Conservation (phyloP, 2,329 filamentous ascomycete genomes). For the Nemania serpens region DNA sequence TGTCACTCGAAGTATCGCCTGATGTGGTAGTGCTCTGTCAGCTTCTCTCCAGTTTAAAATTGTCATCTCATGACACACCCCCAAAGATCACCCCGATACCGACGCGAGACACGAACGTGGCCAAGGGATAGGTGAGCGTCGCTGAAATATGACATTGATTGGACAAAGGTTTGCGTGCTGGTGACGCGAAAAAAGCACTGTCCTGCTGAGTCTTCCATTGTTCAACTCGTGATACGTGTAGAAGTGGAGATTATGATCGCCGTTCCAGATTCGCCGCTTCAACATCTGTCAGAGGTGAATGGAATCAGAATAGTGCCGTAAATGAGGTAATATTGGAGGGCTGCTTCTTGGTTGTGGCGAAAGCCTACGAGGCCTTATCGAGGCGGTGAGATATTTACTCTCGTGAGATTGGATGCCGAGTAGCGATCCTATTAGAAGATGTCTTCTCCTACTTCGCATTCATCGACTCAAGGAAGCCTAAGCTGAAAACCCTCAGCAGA, state of each 20-base stretch:
- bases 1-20: background rate
- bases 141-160: background rate
- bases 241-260: background rate
- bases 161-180: background rate
- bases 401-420: background rate
- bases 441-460: background rate
- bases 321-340: background rate
- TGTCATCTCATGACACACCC: background rate
- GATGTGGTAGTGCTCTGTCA: background rate
- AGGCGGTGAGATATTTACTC: slow-evolving; percentile 11
- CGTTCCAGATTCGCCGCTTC: background rate
- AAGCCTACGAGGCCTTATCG: background rate
- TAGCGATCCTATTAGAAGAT: background rate
- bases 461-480: background rate
- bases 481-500: background rate
- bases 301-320: background rate
- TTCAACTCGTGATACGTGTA: background rate
- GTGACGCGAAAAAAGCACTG: background rate
- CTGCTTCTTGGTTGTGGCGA: background rate
- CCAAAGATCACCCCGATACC: background rate
- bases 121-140: background rate
- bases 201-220: background rate
- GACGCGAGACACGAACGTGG: background rate
- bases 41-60: background rate
- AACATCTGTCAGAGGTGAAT: background rate